Evolutionary conservation across 306 rosid genomes (phyloP), one percentile per base, ranked within the genome.

Genomic region (Ziziphus jujuba): DNA sequence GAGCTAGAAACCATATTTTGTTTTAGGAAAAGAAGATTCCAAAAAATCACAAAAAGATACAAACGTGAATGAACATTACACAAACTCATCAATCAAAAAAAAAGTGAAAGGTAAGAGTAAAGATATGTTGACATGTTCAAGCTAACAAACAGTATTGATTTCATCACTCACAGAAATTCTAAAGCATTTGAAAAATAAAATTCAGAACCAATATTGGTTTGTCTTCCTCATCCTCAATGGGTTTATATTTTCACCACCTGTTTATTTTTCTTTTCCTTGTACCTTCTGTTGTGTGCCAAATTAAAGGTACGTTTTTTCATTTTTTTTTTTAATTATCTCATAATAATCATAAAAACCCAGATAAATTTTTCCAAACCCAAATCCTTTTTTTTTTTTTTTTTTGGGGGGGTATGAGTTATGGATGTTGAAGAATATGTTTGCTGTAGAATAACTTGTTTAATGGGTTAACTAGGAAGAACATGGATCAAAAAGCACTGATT

Each of bases 11-110:
- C 55, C 56, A 45, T 43, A 77, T 77, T 65, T 65, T 59, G 14
- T 14, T 67, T 20, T 5, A 72, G 48, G 62, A 70, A 87, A 85
- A 79, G 79, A 74, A 75, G 91, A 87, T 86, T 84, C 87, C 84
- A 57, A 71, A 51, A 66, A 60, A 79, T 54, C 50, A 73, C 56
- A 64, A 72, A 83, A 74, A 23, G 81, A 55, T 44, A 28, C 66
- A 76, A 80, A 74, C 83, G 84, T 84, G 92, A 80, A 63, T 75
- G 89, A 82, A 81, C 84, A 81, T 71, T 83, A 72, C 72, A 59
- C 75, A 76, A 64, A 63, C 72, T n/a, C 66, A 43, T 65, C 81
- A 76, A 73, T 69, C 45, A 24, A 59, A 36, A 62, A 82, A 63
- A 67, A 4, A 74, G 83, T 74, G 73, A 72, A 47, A 53, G 58